Evolutionary conservation across 768 basidiomycete species (phyloP).

Genomic region (Termitomyces sp.): DNA sequence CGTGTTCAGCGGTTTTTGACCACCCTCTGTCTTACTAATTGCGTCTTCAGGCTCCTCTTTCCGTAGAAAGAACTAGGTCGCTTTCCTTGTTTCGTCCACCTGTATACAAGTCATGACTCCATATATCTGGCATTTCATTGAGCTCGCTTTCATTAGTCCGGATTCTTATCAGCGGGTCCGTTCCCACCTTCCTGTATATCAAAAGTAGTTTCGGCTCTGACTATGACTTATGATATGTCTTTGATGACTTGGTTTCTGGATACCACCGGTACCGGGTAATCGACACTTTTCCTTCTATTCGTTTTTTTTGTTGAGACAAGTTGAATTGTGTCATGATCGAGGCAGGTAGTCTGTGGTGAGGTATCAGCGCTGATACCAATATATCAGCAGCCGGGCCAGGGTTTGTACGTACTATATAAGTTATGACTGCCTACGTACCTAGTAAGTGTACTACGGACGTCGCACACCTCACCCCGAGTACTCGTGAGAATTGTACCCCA

Average conservation of each 20-base stretch:
- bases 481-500: no score
- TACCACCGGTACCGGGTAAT: conserved; percentile 1
- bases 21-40: conserved; percentile 2
- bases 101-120: conserved; percentile 10
- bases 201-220: conserved; percentile 4
- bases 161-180: conserved; percentile 7
- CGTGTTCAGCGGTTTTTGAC: conserved; percentile 23
- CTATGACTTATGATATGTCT: conserved; percentile 4
- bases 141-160: conserved; percentile 2
- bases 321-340: background rate
- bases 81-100: conserved; percentile 17
- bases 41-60: conserved; percentile 82
- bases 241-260: conserved; percentile 5
- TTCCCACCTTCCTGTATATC: conserved; percentile 4
- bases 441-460: no score
- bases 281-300: background rate
- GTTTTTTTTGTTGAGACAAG: background rate
- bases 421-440: no score
- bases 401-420: no score
- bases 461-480: no score
- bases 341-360: no score
- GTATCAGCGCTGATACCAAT: no score
- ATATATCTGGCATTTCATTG: background rate
- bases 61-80: conserved; percentile 85
- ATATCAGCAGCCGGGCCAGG: no score